A percentile compares a stretch with the other conserved stretches of the same genome.
Conservation (phyloP, 768 basidiomycete genomes). For the Sistotremastrum suecicum region DNA sequence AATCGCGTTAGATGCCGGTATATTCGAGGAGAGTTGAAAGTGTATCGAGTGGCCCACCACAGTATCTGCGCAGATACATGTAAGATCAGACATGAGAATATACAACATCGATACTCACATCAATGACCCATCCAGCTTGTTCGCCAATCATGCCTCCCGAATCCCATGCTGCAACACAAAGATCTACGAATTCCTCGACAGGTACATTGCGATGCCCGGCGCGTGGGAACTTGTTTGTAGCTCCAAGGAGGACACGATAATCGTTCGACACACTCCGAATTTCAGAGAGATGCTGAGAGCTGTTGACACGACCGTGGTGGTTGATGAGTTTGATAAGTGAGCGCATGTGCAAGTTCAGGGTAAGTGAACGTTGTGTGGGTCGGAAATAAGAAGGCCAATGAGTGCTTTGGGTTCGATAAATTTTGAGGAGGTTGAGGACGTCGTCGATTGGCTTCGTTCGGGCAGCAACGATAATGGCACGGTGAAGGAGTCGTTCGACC, state of each 20-base stretch:
- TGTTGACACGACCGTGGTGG: constrained; percentile 9
- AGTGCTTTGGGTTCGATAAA: constrained; percentile 44
- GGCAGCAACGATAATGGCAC: constrained; percentile 57
- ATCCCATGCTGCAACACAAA: constrained; percentile 75
- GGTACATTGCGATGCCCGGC: constrained; percentile 67
- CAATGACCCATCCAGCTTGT: constrained; percentile 65
- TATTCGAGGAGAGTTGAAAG: constrained; percentile 82
- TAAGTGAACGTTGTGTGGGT: constrained; percentile 55
- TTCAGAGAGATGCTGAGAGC: constrained; percentile 10
- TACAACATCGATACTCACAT: constrained; percentile 34
- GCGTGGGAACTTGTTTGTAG: constrained; percentile 61
- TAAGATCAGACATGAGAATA: neutral
- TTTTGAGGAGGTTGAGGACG: constrained; percentile 30
- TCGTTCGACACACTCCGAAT: constrained; percentile 54
- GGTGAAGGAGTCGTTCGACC: constrained; percentile 69
- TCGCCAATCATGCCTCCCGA: constrained; percentile 47
- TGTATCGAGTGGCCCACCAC: constrained; percentile 89
- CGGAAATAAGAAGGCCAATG: constrained; percentile 76
- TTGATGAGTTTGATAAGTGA: constrained; percentile 32
- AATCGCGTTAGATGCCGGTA: constrained; percentile 76
- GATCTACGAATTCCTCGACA: constrained; percentile 75
- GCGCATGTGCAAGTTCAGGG: constrained; percentile 59
- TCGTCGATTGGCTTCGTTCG: constrained; percentile 26
- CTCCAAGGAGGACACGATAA: constrained; percentile 52
- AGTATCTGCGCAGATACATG: constrained; percentile 39